phyloP scores from a whole-genome alignment of 805 yeast genomes.

The Kurtzmaniella cleridarum region DNA sequence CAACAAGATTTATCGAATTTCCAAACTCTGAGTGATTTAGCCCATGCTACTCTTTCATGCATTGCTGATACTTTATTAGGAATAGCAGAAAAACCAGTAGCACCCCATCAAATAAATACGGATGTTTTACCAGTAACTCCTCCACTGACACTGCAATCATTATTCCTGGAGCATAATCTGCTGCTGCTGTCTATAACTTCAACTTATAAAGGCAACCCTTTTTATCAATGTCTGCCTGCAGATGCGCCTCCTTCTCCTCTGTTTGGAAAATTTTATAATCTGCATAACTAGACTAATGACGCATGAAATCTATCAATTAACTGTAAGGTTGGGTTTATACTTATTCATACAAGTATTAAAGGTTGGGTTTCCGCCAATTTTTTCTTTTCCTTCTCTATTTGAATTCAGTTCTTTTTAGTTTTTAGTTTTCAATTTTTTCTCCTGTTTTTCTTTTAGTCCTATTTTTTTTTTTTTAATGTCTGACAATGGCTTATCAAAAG shows the following conservation, averaged over 20 bases:
- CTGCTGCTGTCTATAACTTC: slow-evolving; percentile 10
- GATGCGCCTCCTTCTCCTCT: not conserved
- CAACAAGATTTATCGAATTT: not conserved
- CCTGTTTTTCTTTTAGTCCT: too few relatives aligned
- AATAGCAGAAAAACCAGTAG: slow-evolving; percentile 1
- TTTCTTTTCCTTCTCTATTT: too few relatives aligned
- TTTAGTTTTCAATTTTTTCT: too few relatives aligned
- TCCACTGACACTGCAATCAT: slow-evolving; percentile 9
- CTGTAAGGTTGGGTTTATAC: too few relatives aligned
- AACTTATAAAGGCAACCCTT: slow-evolving; percentile 3
- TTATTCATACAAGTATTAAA: too few relatives aligned
- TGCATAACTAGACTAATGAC: too few relatives aligned
- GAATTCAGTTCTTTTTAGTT: too few relatives aligned
- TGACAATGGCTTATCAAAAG: too few relatives aligned
- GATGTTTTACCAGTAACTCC: slow-evolving; percentile 7
- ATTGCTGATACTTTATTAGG: slow-evolving; percentile 3
- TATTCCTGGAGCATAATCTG: slow-evolving; percentile 8
- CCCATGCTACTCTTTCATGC: slow-evolving; percentile 2
- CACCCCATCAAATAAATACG: not conserved
- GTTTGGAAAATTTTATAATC: too few relatives aligned
- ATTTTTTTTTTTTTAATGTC: too few relatives aligned
- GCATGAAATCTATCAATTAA: too few relatives aligned
- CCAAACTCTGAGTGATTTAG: not conserved
- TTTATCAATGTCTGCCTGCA: slow-evolving; percentile 1
- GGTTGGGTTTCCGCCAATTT: too few relatives aligned